Percentiles rank a stretch among this genome's conserved stretches.
These are phyloP conservation scores for Penicillium olsonii DNA, from an alignment of 2,329 filamentous ascomycete genomes.

Conservation along the genomic window DNA sequence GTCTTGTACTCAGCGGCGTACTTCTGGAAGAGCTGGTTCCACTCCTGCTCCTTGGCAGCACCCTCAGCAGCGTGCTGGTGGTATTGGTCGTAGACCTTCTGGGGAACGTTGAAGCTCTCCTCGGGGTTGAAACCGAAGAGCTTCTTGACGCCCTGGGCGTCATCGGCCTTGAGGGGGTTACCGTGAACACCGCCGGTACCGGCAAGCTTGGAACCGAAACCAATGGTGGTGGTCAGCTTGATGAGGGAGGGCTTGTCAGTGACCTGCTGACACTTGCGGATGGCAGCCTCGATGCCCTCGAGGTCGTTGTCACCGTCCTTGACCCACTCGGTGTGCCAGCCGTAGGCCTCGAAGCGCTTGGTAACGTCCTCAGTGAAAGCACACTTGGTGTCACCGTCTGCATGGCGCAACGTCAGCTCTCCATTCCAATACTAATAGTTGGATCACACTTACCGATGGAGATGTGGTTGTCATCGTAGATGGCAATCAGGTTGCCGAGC, in stretches of 20 bases:
- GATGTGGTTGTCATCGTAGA: conserved; percentile 99
- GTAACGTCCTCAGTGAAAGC: conserved; percentile 96
- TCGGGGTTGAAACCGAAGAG: conserved; percentile 96
- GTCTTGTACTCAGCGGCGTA: conserved; percentile 77
- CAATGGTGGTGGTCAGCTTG: conserved; percentile 96
- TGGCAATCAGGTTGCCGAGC: conserved; percentile 93
- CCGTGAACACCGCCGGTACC: conserved; percentile 96
- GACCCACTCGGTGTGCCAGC: conserved; percentile 88
- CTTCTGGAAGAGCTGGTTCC: conserved; percentile 89
- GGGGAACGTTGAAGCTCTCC: conserved; percentile 87
- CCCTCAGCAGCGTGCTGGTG: conserved; percentile 81
- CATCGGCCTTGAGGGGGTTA: conserved; percentile 90
- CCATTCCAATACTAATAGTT: background rate
- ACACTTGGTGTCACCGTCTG: conserved; percentile 90
- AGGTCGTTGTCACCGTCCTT: conserved; percentile 87
- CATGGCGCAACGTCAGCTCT: conserved; percentile 13
- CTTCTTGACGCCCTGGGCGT: conserved; percentile 88
- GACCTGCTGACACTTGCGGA: conserved; percentile 80
- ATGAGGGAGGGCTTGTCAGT: conserved; percentile 97
- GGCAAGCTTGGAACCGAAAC: conserved; percentile 89
- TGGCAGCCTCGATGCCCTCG: conserved; percentile 81
- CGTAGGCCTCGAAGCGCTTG: conserved; percentile 95
- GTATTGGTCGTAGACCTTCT: conserved; percentile 92
- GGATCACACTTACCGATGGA: conserved; percentile 61
- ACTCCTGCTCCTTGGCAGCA: conserved; percentile 87